Conservation (phyloP, 768 basidiomycete species). For the Sporobolomyces phaffii region DNA sequence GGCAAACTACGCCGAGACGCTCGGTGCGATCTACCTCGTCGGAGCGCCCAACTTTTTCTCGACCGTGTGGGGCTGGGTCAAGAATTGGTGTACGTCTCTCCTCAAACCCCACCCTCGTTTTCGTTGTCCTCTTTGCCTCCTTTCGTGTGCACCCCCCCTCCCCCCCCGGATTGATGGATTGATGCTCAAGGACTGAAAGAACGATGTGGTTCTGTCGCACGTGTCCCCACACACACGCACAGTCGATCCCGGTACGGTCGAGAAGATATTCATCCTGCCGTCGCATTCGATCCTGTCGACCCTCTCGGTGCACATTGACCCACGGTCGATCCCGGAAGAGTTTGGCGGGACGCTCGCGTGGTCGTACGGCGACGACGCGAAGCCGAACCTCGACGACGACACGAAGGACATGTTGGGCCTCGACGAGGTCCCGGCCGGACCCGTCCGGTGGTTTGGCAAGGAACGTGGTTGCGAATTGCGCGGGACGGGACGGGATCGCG, state of each 20-base stretch:
- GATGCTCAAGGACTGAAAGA: too few species aligned
- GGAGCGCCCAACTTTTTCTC: slow-evolving; percentile 79
- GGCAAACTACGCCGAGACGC: slow-evolving; percentile 74
- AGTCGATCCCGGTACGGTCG: slow-evolving; percentile 25
- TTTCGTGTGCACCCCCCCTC: too few species aligned
- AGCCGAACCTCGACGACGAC: slow-evolving; percentile 58
- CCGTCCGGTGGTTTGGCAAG: slow-evolving; percentile 21
- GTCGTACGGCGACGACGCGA: slow-evolving; percentile 56
- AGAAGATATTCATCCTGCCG: slow-evolving; percentile 65
- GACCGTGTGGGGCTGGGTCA: slow-evolving; percentile 77
- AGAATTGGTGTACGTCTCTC: slow-evolving; percentile 44
- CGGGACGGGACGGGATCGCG: background rate
- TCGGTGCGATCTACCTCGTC: slow-evolving; percentile 59
- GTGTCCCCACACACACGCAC: too few species aligned
- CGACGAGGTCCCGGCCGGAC: slow-evolving; percentile 12
- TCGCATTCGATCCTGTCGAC: slow-evolving; percentile 32
- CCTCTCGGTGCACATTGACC: slow-evolving; percentile 54
- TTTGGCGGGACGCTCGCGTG: slow-evolving; percentile 74
- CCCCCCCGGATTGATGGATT: too few species aligned
- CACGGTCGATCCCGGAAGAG: slow-evolving; percentile 56
- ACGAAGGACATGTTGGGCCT: slow-evolving; percentile 12
- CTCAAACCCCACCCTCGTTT: background rate
- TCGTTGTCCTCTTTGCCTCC: background rate
- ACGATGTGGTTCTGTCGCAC: too few species aligned
- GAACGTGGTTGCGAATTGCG: background rate